phyloP scores from a whole-genome alignment of 805 yeast species.

The Komagataella populi region DNA sequence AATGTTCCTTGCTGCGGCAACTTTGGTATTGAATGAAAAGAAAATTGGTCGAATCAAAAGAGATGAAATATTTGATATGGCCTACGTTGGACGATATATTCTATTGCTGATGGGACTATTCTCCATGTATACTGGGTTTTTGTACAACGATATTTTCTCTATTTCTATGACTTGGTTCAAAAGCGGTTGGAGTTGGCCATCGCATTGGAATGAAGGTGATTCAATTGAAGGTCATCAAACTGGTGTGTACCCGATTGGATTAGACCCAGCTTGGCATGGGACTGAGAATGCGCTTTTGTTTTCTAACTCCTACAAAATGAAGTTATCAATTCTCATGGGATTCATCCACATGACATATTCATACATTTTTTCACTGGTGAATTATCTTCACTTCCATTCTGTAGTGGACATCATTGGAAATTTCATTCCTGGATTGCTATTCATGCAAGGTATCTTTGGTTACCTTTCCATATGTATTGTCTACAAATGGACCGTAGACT shows the following conservation, averaged over 20 bases:
- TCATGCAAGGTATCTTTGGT: conserved; percentile 95
- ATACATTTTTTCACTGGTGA: conserved; percentile 70
- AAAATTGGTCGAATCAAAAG: conserved; percentile 54
- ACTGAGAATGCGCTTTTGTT: conserved; percentile 84
- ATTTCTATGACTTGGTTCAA: conserved; percentile 77
- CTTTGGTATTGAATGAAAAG: conserved; percentile 62
- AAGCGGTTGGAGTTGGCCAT: conserved; percentile 94
- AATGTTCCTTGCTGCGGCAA: conserved; percentile 57
- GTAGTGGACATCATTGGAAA: conserved; percentile 79
- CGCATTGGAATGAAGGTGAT: conserved; percentile 54
- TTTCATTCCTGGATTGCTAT: conserved; percentile 84
- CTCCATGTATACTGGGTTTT: conserved; percentile 88
- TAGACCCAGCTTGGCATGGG: conserved; percentile 96
- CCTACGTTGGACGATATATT: conserved; percentile 84
- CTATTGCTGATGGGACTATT: conserved; percentile 84
- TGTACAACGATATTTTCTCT: conserved; percentile 91
- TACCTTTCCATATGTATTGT: conserved; percentile 76
- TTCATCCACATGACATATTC: conserved; percentile 91
- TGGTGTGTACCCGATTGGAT: conserved; percentile 71
- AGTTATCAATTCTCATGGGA: conserved; percentile 88
- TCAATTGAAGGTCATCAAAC: conserved; percentile 48
- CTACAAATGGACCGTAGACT: conserved; percentile 90
- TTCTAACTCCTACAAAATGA: conserved; percentile 95
- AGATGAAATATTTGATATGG: conserved; percentile 96
- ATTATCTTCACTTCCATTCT: conserved; percentile 56